A percentile compares a stretch with the other conserved stretches of the same genome.
Evolutionary conservation across 2,329 filamentous ascomycete genomes (phyloP).

Genomic region (Zymoseptoria tritici): DNA sequence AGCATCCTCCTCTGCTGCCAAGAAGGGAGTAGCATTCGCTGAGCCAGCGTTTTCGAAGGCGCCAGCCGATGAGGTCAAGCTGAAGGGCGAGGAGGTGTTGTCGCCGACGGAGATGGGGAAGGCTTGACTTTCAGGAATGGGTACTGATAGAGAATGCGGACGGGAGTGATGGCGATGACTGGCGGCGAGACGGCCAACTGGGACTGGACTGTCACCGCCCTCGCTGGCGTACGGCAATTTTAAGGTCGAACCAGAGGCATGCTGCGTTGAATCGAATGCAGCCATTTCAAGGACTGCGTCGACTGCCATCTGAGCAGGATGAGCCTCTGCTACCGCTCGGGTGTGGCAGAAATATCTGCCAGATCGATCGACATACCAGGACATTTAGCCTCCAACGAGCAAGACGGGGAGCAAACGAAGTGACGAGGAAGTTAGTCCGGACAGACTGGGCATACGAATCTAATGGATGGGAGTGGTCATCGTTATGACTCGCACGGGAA

Average conservation of each 20-base stretch:
- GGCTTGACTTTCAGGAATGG: background rate
- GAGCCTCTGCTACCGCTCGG: no score
- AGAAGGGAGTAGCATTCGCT: slow-evolving; percentile 2
- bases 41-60: slow-evolving; percentile 8
- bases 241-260: no score
- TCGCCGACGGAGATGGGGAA: background rate
- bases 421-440: background rate
- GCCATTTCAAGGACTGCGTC: no score
- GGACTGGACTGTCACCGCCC: no score
- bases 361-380: no score
- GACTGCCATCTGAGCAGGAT: no score
- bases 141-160: no score
- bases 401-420: background rate
- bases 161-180: no score
- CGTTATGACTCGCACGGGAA: background rate
- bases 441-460: background rate
- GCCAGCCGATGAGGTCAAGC: slow-evolving; percentile 11
- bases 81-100: slow-evolving; percentile 6
- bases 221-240: no score
- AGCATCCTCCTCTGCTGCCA: background rate
- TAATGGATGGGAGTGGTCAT: background rate
- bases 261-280: no score
- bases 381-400: background rate
- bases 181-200: no score
- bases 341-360: no score